Base-by-base conservation (phyloP, 1,284 basidiomycete genomes). In the Pterula multifida region DNA sequence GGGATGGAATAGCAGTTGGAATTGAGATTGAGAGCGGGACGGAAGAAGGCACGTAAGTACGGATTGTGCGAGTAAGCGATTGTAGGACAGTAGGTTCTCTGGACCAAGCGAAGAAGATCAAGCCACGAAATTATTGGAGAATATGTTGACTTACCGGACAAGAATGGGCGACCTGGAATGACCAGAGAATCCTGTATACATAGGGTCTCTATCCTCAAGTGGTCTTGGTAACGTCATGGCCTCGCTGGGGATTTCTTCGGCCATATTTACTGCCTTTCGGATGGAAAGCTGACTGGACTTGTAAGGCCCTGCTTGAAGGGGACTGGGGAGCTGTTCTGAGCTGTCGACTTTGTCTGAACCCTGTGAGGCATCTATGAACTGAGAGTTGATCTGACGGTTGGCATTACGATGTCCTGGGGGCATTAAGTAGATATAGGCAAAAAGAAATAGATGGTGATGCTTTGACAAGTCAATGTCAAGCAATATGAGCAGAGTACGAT, bases 1-100 rank as follows among this genome's bases (percentile, higher is more conserved):
- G 70, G 6, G 73, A 70, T 9, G 76, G 71, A 1, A 65, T 64
- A 0, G 70, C 68, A 3, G 66, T 62, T 0, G 75, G 70, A 26
- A 75, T 68, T n/a, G 71, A 64, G 36, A 76, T 69, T n/a, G 39
- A 42, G 21, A 42, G 39, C n/a, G 39, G 39, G 9, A 42, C 39
- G 9, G 72, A 70, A 17, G 72, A 67, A 1, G 75, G 76, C 17
- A 79, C 71, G 49, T 78, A 78, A 54, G 63, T 71, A 46, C 73
- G 70, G 26, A 79, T 63, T 1, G 72, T 67, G 19, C 71, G 69
- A 13, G 76, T 76, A 55, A 78, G 66, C 28, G 65, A 65, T 58
- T 77, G 71, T 13, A 78, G 64, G 50, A 72, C 66, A 0, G 75
- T 69, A 3, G 69, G 69, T 55, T 70, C 68, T 45, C 76, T 72